Conservation (phyloP, 305 asterid genomes). For the Fraxinus xanthoxyloides region DNA sequence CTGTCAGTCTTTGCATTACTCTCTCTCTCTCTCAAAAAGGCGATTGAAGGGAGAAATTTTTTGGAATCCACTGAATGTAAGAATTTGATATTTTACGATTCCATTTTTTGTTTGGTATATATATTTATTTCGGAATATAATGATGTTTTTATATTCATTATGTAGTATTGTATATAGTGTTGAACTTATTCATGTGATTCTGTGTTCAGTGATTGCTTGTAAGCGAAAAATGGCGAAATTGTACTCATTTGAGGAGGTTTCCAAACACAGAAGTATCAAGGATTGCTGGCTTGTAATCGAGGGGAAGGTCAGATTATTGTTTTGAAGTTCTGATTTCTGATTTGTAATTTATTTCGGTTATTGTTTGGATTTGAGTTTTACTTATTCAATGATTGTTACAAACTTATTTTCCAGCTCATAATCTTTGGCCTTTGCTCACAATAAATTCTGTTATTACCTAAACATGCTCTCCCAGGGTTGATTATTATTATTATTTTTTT, state of each 20-base stretch:
- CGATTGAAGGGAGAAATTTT: background rate
- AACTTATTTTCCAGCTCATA: background rate
- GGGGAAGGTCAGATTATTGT: constrained; percentile 24
- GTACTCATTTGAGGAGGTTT: constrained; percentile 22
- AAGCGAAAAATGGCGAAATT: constrained; percentile 10
- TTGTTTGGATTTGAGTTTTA: background rate
- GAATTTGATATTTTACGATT: background rate
- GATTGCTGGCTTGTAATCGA: constrained; percentile 33
- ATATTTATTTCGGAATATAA: background rate
- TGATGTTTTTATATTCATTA: background rate
- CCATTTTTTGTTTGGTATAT: background rate
- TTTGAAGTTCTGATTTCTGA: background rate
- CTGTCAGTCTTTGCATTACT: background rate
- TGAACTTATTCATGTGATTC: background rate
- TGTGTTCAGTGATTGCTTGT: background rate
- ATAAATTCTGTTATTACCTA: background rate
- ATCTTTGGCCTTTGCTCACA: background rate
- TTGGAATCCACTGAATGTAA: background rate
- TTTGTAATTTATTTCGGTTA: background rate
- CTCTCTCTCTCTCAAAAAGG: background rate
- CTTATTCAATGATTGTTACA: background rate
- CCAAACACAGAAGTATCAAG: constrained; percentile 24
- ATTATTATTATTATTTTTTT: no score
- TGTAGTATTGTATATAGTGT: background rate
- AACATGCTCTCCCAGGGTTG: background rate